Percentiles rank a stretch among this genome's conserved stretches.
Evolutionary conservation across 306 rosid genomes (phyloP).

Genomic region (Quillaja saponaria): DNA sequence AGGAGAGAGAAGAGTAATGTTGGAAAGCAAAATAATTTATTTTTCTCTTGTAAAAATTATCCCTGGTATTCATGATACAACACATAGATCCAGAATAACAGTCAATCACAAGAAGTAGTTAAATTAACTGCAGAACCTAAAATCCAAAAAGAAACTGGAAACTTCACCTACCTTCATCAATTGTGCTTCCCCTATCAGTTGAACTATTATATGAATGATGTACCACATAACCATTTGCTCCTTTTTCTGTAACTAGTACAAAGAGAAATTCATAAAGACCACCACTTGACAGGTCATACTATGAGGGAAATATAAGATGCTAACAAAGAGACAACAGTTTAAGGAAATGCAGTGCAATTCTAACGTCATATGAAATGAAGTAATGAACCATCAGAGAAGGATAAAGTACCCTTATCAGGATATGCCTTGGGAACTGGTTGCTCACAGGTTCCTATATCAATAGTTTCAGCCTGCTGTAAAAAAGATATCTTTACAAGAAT

Average conservation of each 20-base stretch:
- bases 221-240: conserved; percentile 45
- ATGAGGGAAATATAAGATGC: background rate
- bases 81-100: background rate
- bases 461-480: conserved; percentile 67
- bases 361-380: conserved; percentile 21
- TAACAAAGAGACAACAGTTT: conserved; percentile 2
- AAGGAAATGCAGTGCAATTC: conserved; percentile 1
- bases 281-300: conserved; percentile 4
- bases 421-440: conserved; percentile 84
- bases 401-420: conserved; percentile 71
- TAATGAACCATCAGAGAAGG: conserved; percentile 23
- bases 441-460: conserved; percentile 95
- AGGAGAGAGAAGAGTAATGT: conserved; percentile 8
- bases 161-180: conserved; percentile 66
- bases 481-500: conserved; percentile 11
- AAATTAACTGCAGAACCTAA: conserved; percentile 1
- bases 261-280: conserved; percentile 29
- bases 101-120: no score
- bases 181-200: conserved; percentile 40
- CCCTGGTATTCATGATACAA: conserved; percentile 1
- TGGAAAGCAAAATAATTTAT: background rate
- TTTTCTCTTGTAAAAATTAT: background rate
- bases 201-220: conserved; percentile 53
- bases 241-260: conserved; percentile 61
- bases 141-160: conserved; percentile 21